These are phyloP conservation scores for Wickerhamia fluorescens DNA, from an alignment of 805 yeast genomes.

Conservation along the genomic window DNA sequence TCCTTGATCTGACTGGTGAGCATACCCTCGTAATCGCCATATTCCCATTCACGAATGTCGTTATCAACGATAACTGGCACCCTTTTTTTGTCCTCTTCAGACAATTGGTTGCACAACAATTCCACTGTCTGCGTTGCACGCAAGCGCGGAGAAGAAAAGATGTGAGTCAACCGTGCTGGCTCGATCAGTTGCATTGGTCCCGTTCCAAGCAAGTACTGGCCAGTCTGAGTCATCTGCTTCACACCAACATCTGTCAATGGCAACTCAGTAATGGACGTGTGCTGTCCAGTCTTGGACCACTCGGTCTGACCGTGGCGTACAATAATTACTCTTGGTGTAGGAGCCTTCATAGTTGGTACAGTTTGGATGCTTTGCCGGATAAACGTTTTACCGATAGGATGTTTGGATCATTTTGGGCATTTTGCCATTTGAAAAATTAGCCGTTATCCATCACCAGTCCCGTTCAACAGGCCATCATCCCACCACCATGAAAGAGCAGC, in stretches of 20 bases:
- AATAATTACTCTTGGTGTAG: conserved; percentile 61
- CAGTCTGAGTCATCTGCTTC: conserved; percentile 68
- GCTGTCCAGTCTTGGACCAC: conserved; percentile 93
- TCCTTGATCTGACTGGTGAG: conserved; percentile 59
- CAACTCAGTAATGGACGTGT: conserved; percentile 81
- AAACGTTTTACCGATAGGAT: too few species aligned
- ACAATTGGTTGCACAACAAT: conserved; percentile 47
- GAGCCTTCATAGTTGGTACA: conserved; percentile 2
- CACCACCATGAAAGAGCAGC: conserved; percentile 34
- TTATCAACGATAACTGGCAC: conserved; percentile 46
- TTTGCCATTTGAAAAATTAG: too few species aligned
- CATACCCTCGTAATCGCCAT: conserved; percentile 92
- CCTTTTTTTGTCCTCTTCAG: conserved; percentile 32
- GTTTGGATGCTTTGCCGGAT: too few species aligned
- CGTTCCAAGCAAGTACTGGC: conserved; percentile 56
- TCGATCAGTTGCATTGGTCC: conserved; percentile 49
- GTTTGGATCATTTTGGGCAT: too few species aligned
- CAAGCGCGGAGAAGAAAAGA: conserved; percentile 74
- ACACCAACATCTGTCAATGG: conserved; percentile 74
- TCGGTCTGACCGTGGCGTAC: conserved; percentile 89
- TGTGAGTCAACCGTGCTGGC: conserved; percentile 53
- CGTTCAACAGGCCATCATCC: too few species aligned
- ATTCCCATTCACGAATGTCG: conserved; percentile 90
- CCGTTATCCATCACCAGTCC: too few species aligned
- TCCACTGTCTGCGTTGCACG: conserved; percentile 75